Evolutionary conservation across 2,329 filamentous ascomycete species (phyloP).

Genomic region (Ascomycota sp.): DNA sequence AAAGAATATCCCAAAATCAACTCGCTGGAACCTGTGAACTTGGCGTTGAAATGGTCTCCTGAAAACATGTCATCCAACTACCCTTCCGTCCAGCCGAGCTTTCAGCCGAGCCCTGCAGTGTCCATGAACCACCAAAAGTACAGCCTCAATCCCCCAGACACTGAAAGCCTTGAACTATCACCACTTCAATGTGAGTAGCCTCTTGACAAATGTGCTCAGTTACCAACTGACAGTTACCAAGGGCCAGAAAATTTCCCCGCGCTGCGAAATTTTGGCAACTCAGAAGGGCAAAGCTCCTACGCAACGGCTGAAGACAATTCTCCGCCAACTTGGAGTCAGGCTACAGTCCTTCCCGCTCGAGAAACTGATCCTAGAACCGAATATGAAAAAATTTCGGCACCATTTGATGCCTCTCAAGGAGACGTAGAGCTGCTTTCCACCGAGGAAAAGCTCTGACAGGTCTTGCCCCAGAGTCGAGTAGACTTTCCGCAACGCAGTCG

Average conservation of each 20-base stretch:
- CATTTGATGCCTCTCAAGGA: slow-evolving; percentile 16
- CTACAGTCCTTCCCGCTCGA: background rate
- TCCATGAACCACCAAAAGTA: slow-evolving; percentile 9
- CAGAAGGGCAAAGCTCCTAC: slow-evolving; percentile 8
- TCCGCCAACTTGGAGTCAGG: background rate
- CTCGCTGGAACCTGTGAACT: background rate
- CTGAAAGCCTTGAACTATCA: slow-evolving; percentile 15
- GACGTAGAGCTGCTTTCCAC: slow-evolving; percentile 19
- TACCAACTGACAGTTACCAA: background rate
- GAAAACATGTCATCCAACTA: slow-evolving; percentile 12
- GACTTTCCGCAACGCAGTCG: slow-evolving; percentile 13
- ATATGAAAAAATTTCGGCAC: slow-evolving; percentile 9
- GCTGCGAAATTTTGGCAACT: slow-evolving; percentile 4
- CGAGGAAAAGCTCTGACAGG: slow-evolving; percentile 19
- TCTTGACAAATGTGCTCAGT: background rate
- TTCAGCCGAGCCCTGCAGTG: slow-evolving; percentile 12
- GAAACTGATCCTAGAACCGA: background rate
- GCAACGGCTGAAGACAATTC: slow-evolving; percentile 7
- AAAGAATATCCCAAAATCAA: too few species aligned
- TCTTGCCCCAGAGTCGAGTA: slow-evolving; percentile 10
- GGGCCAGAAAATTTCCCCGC: slow-evolving; percentile 7
- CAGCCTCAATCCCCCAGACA: slow-evolving; percentile 10
- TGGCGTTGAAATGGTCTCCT: background rate
- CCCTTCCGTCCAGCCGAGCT: slow-evolving; percentile 12
- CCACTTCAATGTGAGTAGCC: slow-evolving; percentile 12